Evolutionary conservation across 192 early-diverging fungal species (phyloP).

Genomic region (Coemansia sp.): DNA sequence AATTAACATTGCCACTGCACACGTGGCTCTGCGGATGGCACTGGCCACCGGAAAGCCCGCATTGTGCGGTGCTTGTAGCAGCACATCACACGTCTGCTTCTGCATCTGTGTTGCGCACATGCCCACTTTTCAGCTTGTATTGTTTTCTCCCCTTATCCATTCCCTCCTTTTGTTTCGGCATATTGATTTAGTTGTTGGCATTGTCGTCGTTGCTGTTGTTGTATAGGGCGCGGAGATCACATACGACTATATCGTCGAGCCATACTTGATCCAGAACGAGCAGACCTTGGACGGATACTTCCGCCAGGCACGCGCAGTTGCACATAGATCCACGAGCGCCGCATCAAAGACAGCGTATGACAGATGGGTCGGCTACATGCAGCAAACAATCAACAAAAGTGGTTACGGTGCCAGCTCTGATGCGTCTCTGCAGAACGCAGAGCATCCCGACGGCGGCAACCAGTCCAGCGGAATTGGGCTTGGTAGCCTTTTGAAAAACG

Average conservation of each 20-base stretch:
- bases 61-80: neutral
- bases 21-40: conserved; percentile 7
- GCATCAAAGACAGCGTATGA: conserved; percentile 51
- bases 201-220: neutral
- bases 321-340: conserved; percentile 39
- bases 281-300: conserved; percentile 40
- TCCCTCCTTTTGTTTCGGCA: neutral
- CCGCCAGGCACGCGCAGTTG: conserved; percentile 42
- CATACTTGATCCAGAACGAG: conserved; percentile 46
- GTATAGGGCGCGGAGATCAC: conserved; percentile 50
- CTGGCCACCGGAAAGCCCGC: neutral
- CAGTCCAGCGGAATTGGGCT: conserved; percentile 15
- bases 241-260: conserved; percentile 55
- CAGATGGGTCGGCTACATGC: conserved; percentile 53
- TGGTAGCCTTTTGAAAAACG: conserved; percentile 25
- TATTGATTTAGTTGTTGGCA: neutral
- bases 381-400: conserved; percentile 25
- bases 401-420: conserved; percentile 6
- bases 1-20: neutral
- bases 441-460: neutral
- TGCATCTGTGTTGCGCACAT: conserved; percentile 6
- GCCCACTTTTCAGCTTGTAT: neutral
- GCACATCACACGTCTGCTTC: conserved; percentile 1
- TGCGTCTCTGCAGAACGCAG: conserved; percentile 8
- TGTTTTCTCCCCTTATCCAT: neutral